Evolutionary conservation across 495 filamentous ascomycete genomes (phyloP).

Genomic region (Aspergillus conjunctus): DNA sequence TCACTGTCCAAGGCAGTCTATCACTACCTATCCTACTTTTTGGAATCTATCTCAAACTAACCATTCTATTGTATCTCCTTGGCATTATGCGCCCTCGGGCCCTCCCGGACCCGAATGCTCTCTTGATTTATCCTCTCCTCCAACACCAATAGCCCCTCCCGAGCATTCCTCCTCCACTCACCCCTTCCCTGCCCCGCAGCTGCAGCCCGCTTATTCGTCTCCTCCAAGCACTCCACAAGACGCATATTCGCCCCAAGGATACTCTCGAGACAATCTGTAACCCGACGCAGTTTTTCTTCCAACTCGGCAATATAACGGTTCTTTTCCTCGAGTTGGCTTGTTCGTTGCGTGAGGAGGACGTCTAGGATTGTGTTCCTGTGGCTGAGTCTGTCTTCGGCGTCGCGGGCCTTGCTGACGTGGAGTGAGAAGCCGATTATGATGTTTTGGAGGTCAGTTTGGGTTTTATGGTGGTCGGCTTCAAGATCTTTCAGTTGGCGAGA

Average conservation of each 20-base stretch:
- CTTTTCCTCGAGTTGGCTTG: neutral
- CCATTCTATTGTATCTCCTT: too few relatives aligned
- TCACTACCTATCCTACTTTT: too few relatives aligned
- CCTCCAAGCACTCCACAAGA: neutral
- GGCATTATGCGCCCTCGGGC: too few relatives aligned
- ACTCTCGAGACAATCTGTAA: neutral
- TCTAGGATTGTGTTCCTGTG: neutral
- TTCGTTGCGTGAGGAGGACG: neutral
- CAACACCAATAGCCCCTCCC: neutral
- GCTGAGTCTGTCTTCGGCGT: neutral
- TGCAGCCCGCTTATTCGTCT: slow-evolving; percentile 1
- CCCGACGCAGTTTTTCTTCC: neutral
- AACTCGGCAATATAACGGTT: neutral
- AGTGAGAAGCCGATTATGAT: neutral
- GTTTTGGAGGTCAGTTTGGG: neutral
- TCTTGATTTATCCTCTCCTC: neutral
- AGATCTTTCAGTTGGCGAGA: too few relatives aligned
- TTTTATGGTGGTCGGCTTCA: neutral
- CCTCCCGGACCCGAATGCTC: neutral
- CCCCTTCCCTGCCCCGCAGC: neutral
- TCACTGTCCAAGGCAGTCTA: too few relatives aligned
- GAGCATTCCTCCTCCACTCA: neutral
- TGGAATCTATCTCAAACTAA: too few relatives aligned
- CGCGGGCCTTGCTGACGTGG: neutral
- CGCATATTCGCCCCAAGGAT: neutral